Percentiles rank a stretch among this genome's conserved stretches.
These are phyloP conservation scores for Discostella stelligeroides DNA, from an alignment of 108 stramenopile genomes.

Conservation along the genomic window DNA sequence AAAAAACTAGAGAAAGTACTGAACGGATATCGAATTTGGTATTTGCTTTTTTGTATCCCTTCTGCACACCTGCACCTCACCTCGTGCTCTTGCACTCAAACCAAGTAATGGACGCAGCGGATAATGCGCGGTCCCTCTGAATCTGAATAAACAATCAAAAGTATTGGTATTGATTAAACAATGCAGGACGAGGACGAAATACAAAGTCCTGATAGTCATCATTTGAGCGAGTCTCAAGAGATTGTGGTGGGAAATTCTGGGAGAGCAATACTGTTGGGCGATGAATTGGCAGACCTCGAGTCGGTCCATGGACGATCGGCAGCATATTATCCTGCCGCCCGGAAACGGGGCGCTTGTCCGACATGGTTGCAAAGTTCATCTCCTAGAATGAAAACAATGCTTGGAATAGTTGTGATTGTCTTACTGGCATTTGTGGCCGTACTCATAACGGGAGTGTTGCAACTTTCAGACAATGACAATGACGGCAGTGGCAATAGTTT, in stretches of 20 bases:
- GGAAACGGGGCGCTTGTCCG: slow-evolving; percentile 17
- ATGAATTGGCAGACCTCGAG: slow-evolving; percentile 9
- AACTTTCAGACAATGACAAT: neutral
- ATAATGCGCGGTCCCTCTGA: no score
- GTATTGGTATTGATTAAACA: no score
- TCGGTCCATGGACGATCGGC: neutral
- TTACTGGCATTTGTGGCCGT: slow-evolving; percentile 22
- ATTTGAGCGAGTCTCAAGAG: slow-evolving; percentile 21
- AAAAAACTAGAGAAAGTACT: no score
- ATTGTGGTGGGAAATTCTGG: slow-evolving; percentile 19
- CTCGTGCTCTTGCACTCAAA: no score
- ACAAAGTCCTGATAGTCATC: no score
- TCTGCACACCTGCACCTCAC: no score
- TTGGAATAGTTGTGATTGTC: neutral
- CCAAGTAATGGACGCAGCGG: no score
- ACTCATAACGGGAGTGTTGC: slow-evolving; percentile 15
- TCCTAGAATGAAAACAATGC: slow-evolving; percentile 13
- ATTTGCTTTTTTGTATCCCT: no score
- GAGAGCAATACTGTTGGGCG: slow-evolving; percentile 8
- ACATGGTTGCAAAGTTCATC: slow-evolving; percentile 23
- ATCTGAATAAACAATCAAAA: no score
- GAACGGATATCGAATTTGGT: no score
- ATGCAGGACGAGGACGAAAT: no score
- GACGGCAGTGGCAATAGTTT: neutral
- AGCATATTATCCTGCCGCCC: neutral